phyloP scores from a whole-genome alignment of 1,284 basidiomycete genomes.

The Moesziomyces sp. region DNA sequence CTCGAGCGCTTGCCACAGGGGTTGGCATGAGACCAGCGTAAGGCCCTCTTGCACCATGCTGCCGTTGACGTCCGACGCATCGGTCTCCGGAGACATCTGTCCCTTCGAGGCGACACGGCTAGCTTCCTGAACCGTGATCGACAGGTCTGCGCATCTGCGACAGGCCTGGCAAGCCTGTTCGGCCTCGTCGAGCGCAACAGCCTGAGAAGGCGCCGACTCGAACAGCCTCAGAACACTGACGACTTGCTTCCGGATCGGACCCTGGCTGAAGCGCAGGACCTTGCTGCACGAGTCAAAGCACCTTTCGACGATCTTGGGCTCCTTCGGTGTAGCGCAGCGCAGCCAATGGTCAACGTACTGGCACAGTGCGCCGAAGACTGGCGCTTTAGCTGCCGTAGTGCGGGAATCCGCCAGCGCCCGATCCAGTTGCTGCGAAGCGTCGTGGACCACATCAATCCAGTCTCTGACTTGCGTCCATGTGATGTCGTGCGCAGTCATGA shows the following conservation, averaged over 20 bases:
- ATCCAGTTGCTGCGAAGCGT: conserved; percentile 5
- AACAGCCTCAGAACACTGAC: conserved; percentile 15
- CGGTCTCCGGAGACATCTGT: no score
- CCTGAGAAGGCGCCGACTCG: conserved; percentile 19
- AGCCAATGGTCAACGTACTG: conserved; percentile 35
- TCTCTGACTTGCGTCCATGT: conserved; percentile 85
- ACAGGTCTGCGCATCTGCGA: conserved; percentile 23
- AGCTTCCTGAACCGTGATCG: conserved; percentile 7
- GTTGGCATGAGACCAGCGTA: conserved; percentile 18
- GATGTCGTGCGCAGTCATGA: conserved; percentile 85
- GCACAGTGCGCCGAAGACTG: conserved; percentile 26
- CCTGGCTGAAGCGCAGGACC: not conserved
- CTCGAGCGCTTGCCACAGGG: conserved; percentile 23
- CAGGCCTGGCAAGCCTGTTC: conserved; percentile 27
- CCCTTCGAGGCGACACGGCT: not conserved
- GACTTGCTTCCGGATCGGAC: conserved; percentile 17
- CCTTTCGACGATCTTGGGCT: conserved; percentile 20
- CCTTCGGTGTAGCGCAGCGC: conserved; percentile 26
- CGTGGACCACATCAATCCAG: conserved; percentile 72
- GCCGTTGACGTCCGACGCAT: not conserved
- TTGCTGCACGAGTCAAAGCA: conserved; percentile 11
- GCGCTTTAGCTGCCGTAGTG: conserved; percentile 2
- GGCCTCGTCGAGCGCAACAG: conserved; percentile 28
- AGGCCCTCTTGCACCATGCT: conserved; percentile 15
- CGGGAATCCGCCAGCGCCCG: not conserved